A percentile compares a stretch with the other conserved stretches of the same genome.
Evolutionary conservation across 345 rosid species (phyloP).

Genomic region (Gossypium longicalyx): DNA sequence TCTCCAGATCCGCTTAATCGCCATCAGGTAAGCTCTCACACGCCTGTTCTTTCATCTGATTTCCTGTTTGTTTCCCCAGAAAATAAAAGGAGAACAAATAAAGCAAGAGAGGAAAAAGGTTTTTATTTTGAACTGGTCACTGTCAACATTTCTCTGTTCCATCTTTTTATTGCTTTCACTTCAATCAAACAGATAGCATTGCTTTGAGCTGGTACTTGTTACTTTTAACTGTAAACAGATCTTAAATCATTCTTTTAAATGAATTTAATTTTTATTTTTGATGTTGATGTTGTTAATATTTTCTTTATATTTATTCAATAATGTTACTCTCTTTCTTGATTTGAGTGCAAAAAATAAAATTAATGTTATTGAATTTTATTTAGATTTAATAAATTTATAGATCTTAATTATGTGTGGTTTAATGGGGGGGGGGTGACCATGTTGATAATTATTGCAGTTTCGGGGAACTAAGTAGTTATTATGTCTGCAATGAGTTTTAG

Average conservation of each 20-base stretch:
- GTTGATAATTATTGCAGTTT: constrained; percentile 2
- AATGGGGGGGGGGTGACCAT: not conserved
- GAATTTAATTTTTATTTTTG: not conserved
- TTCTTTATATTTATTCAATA: not conserved
- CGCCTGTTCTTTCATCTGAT: constrained; percentile 7
- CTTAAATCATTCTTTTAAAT: constrained; percentile 1
- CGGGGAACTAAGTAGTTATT: not conserved
- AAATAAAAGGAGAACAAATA: constrained; percentile 2
- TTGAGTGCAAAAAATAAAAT: not conserved
- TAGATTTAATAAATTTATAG: not conserved
- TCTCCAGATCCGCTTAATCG: constrained; percentile 30
- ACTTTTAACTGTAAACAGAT: constrained; percentile 8
- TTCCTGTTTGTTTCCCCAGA: constrained; percentile 31
- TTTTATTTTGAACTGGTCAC: not conserved
- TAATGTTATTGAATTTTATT: not conserved
- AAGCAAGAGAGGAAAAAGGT: not conserved
- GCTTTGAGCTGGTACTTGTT: not conserved
- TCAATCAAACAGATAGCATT: constrained; percentile 8
- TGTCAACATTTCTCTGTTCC: constrained; percentile 1
- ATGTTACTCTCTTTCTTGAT: not conserved
- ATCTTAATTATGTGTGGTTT: not conserved
- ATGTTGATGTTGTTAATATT: not conserved
- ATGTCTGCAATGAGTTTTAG: not conserved
- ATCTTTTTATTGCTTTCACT: not conserved
- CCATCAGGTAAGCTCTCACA: constrained; percentile 24